Conservation (phyloP, 2,329 filamentous ascomycete genomes). For the Trematosphaeria pertusa region DNA sequence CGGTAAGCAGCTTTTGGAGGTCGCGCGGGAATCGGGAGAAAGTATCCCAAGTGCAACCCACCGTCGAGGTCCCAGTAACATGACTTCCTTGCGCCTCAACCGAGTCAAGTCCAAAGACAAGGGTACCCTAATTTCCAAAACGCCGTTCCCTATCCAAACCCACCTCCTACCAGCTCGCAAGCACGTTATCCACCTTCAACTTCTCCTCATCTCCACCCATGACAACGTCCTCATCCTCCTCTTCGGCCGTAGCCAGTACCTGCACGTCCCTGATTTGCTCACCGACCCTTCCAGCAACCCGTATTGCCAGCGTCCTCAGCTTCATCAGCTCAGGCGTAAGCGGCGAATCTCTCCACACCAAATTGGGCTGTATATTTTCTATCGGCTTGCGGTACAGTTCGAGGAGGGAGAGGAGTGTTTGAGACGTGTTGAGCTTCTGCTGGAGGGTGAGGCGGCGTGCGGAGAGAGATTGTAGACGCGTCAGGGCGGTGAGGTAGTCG, state of each 20-base stretch:
- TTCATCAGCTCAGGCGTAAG: conserved; percentile 71
- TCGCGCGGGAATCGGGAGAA: too few species aligned
- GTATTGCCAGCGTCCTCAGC: conserved; percentile 65
- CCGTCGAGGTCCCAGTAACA: too few species aligned
- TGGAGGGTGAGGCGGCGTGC: conserved; percentile 58
- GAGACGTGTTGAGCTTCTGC: conserved; percentile 56
- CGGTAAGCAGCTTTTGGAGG: too few species aligned
- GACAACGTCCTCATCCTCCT: conserved; percentile 24
- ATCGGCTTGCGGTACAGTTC: conserved; percentile 59
- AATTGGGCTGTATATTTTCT: conserved; percentile 66
- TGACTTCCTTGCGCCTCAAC: too few species aligned
- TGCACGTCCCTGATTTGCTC: conserved; percentile 39
- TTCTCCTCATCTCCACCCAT: conserved; percentile 27
- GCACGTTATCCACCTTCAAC: conserved; percentile 32
- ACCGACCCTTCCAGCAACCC: conserved; percentile 44
- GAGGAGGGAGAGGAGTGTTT: conserved; percentile 58
- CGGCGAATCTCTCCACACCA: conserved; percentile 69
- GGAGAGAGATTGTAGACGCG: conserved; percentile 56
- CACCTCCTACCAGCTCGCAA: conserved; percentile 31
- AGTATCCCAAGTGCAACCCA: too few species aligned
- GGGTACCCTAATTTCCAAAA: too few species aligned
- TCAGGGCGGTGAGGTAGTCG: conserved; percentile 49
- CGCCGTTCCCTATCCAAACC: too few species aligned
- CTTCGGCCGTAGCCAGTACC: conserved; percentile 33
- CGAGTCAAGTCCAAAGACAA: too few species aligned